Evolutionary conservation across 257 asterid species (phyloP).

Genomic region (Nicotiana noctiflora): DNA sequence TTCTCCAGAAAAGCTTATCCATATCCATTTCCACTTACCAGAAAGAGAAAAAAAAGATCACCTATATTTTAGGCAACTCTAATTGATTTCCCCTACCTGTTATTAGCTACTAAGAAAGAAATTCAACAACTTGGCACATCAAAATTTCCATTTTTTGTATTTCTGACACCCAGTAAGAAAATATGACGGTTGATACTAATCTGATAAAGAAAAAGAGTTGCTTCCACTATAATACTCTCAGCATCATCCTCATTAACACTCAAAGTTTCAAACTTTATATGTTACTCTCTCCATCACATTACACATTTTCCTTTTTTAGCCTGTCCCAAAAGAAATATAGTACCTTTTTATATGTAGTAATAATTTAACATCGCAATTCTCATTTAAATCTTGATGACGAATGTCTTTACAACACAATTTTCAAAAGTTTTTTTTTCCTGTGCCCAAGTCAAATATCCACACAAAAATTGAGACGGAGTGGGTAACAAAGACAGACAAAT

Average conservation of each 20-base stretch:
- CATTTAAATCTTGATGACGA: too few species aligned
- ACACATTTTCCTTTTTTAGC: too few species aligned
- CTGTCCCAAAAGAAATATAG: too few species aligned
- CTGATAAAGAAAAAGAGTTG: background rate
- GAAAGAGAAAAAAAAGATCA: background rate
- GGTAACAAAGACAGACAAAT: background rate
- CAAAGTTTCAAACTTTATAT: background rate
- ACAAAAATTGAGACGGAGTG: too few species aligned
- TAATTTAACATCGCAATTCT: too few species aligned
- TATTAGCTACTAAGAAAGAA: background rate
- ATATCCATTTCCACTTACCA: background rate
- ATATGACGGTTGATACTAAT: background rate
- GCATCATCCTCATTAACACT: background rate
- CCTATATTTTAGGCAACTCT: background rate
- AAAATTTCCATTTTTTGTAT: background rate
- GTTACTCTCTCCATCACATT: background rate
- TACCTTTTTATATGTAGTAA: too few species aligned
- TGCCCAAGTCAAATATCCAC: too few species aligned
- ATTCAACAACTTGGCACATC: background rate
- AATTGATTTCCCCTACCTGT: background rate
- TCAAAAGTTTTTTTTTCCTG: too few species aligned
- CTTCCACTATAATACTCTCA: background rate
- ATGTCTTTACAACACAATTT: too few species aligned
- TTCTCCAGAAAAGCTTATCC: background rate
- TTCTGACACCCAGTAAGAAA: background rate